These are phyloP conservation scores for Xylaria sp. DNA, from an alignment of 2,329 filamentous ascomycete species.

Conservation along the genomic window DNA sequence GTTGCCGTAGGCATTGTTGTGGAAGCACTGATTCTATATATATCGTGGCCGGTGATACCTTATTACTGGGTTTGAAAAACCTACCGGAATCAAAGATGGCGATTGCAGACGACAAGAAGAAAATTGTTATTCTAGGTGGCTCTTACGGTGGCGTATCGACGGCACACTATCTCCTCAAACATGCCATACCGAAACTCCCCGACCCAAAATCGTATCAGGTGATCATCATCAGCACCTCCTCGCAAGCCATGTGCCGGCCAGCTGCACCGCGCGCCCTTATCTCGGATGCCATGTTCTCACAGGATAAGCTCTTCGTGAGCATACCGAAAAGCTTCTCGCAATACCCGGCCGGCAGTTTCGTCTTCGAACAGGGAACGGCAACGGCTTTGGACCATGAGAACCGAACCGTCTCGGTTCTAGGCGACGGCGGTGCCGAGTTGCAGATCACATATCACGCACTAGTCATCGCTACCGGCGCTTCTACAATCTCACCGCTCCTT, in stretches of 20 bases:
- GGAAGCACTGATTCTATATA: background rate
- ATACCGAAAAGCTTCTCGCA: constrained; percentile 52
- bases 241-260: constrained; percentile 54
- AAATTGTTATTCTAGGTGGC: constrained; percentile 59
- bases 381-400: constrained; percentile 49
- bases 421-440: constrained; percentile 25
- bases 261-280: constrained; percentile 59
- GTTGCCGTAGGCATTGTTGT: background rate
- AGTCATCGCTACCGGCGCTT: constrained; percentile 60
- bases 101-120: constrained; percentile 24
- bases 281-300: constrained; percentile 55
- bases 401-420: constrained; percentile 49
- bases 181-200: constrained; percentile 56
- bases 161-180: constrained; percentile 64
- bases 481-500: constrained; percentile 56
- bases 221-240: constrained; percentile 55
- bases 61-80: background rate
- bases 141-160: constrained; percentile 62
- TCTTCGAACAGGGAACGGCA: constrained; percentile 56
- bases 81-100: constrained; percentile 11
- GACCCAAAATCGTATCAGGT: constrained; percentile 53
- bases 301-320: constrained; percentile 57
- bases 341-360: constrained; percentile 52
- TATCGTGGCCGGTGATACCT: background rate
- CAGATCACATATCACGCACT: constrained; percentile 55